A percentile compares a stretch with the other conserved stretches of the same genome.
Conservation (phyloP, 2,329 filamentous ascomycete species). For the Colletotrichum kahawae region DNA sequence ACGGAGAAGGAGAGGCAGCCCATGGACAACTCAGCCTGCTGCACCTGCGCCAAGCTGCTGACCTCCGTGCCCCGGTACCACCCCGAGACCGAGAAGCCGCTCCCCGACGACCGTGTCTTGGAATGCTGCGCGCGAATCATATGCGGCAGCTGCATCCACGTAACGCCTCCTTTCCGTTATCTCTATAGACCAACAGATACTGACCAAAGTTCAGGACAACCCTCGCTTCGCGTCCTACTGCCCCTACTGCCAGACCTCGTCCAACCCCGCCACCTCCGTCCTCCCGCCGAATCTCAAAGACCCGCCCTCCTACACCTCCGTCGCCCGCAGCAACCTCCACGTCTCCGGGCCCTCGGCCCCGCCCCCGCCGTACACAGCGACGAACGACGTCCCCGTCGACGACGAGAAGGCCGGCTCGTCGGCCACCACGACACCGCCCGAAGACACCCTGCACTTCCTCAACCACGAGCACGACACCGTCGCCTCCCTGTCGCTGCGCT, state of each 20-base stretch:
- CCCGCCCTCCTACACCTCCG: slow-evolving; percentile 67
- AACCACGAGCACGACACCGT: slow-evolving; percentile 73
- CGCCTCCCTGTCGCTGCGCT: slow-evolving; percentile 71
- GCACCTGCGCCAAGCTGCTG: slow-evolving; percentile 71
- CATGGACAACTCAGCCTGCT: slow-evolving; percentile 56
- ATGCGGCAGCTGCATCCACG: slow-evolving; percentile 73
- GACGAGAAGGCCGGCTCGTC: slow-evolving; percentile 34
- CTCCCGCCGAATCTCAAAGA: slow-evolving; percentile 69
- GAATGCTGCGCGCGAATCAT: slow-evolving; percentile 75
- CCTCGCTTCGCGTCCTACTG: slow-evolving; percentile 69
- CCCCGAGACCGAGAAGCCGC: slow-evolving; percentile 64
- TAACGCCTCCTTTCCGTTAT: slow-evolving; percentile 35
- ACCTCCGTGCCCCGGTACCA: slow-evolving; percentile 56
- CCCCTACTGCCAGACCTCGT: slow-evolving; percentile 80
- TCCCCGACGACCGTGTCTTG: slow-evolving; percentile 64
- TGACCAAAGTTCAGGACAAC: slow-evolving; percentile 54
- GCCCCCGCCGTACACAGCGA: slow-evolving; percentile 43
- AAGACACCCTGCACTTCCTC: slow-evolving; percentile 78
- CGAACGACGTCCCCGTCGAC: neutral
- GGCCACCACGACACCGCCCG: slow-evolving; percentile 34
- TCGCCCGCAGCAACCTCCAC: slow-evolving; percentile 24
- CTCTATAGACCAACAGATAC: neutral
- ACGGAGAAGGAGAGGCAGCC: neutral
- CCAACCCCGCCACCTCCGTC: slow-evolving; percentile 49
- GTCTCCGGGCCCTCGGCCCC: slow-evolving; percentile 30